Conservation (phyloP, 2,329 filamentous ascomycete species). For the Alternaria sp. region DNA sequence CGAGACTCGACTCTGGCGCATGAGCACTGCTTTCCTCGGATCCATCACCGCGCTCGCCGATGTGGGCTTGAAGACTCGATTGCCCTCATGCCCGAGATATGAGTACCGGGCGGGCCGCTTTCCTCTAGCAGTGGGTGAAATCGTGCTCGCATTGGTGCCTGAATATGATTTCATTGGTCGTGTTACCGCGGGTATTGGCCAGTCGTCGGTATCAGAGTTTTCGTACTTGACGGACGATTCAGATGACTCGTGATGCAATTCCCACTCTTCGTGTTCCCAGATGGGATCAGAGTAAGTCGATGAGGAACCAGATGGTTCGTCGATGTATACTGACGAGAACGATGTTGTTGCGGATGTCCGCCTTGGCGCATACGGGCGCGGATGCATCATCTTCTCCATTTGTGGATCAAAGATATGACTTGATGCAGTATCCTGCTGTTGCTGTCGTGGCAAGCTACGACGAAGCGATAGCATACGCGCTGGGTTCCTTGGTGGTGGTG, state of each 20-base stretch:
- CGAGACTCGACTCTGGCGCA: constrained; percentile 33
- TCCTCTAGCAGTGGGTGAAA: constrained; percentile 19
- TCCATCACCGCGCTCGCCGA: constrained; percentile 21
- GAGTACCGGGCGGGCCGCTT: constrained; percentile 35
- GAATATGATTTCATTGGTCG: constrained; percentile 27
- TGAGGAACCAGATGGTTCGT: constrained; percentile 33
- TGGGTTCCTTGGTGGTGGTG: constrained; percentile 42
- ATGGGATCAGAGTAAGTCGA: constrained; percentile 30
- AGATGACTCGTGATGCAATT: constrained; percentile 23
- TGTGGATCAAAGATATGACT: constrained; percentile 41
- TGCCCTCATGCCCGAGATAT: constrained; percentile 24
- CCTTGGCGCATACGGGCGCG: constrained; percentile 34
- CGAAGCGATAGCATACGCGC: constrained; percentile 40
- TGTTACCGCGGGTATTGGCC: constrained; percentile 15
- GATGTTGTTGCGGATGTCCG: constrained; percentile 41
- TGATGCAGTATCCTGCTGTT: constrained; percentile 31
- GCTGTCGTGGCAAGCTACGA: constrained; percentile 13
- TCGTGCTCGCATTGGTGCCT: constrained; percentile 3
- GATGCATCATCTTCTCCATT: constrained; percentile 51
- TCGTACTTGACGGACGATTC: constrained; percentile 36
- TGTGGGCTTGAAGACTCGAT: constrained; percentile 20
- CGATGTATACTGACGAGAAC: constrained; percentile 47
- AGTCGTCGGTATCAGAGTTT: constrained; percentile 27
- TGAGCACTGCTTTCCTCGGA: constrained; percentile 30
- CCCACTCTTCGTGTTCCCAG: constrained; percentile 35